Base-by-base conservation (phyloP, 441 rosid species). In the Adansonia gregorii region DNA sequence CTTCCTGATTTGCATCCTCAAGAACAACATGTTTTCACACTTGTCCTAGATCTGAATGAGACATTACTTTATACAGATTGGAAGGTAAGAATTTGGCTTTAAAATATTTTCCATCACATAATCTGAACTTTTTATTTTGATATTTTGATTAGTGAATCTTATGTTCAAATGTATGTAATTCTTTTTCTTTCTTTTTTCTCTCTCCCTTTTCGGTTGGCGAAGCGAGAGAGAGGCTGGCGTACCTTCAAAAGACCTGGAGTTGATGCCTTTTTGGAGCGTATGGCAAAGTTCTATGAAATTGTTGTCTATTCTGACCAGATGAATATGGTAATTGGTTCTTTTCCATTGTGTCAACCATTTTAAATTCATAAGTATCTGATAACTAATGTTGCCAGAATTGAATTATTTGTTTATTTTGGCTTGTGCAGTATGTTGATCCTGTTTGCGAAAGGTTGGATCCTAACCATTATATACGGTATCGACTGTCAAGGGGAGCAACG, bases 181-280 rank as follows among this genome's bases (percentile, higher is more conserved):
- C 11, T 51, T 51, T 35, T 24, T 69, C 8, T 46, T 45, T 69
- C 24, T 15, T 9, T 45, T 49, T 74, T 10, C n/a, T 7, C 12
- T 48, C 6, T 1, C 0, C 19, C 67, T 61, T 14, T 75, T 64
- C 17, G 46, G 64, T 73, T 75, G 68, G 78, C 67, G 61, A 77
- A 95, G 98, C 97, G 98, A 58, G 99, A 94, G n/a, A 90, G 93
- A 85, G 99, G 99, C 73, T 95, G 99, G 99, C 85, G 97, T 56
- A 94, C 99, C 22, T 95, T 93, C 85, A 95, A 95, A 90, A 86
- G 98, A 78, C 99, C 98, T 73, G 98, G 98, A 81, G 95, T 94
- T 60, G 98, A 94, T 84, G 93, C 89, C 74, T 95, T 95, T 87
- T 83, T 95, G 92, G 97, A 95, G 76, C 98, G 92, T 76, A 90